Evolutionary conservation across 768 basidiomycete genomes (phyloP).

Genomic region (Collybia sordida): DNA sequence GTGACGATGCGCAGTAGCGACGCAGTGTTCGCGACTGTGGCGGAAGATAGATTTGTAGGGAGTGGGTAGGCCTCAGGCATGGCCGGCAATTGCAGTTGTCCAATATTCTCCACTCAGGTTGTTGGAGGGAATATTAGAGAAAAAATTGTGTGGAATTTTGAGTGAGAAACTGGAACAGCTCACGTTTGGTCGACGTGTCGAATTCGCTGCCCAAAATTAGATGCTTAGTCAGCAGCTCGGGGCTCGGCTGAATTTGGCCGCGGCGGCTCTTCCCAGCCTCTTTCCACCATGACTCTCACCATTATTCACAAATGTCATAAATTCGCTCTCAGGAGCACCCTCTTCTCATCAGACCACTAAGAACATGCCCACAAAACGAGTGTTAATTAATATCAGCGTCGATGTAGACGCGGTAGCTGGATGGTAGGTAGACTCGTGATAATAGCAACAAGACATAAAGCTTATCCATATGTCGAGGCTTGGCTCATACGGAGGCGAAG

Average conservation of each 20-base stretch:
- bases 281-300: too few relatives aligned
- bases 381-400: conserved; percentile 62
- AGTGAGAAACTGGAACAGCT: neutral
- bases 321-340: too few relatives aligned
- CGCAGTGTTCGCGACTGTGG: conserved; percentile 82
- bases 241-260: too few relatives aligned
- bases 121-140: neutral
- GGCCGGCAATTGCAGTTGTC: conserved; percentile 32
- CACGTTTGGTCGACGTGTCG: conserved; percentile 18
- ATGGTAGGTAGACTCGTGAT: conserved; percentile 39
- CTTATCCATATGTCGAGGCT: conserved; percentile 39
- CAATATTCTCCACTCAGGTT: conserved; percentile 12
- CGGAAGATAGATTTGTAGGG: conserved; percentile 66
- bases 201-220: conserved; percentile 1
- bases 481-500: conserved; percentile 75
- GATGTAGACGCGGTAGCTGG: conserved; percentile 80
- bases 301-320: too few relatives aligned
- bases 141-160: conserved; percentile 1
- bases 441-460: neutral
- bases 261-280: too few relatives aligned
- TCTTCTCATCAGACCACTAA: neutral
- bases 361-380: conserved; percentile 51
- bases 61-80: conserved; percentile 76
- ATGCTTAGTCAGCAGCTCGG: neutral
- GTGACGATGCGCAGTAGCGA: conserved; percentile 90